A percentile compares a stretch with the other conserved stretches of the same genome.
Conservation (phyloP, 75 land plant genomes). For the Pinus tabuliformis region DNA sequence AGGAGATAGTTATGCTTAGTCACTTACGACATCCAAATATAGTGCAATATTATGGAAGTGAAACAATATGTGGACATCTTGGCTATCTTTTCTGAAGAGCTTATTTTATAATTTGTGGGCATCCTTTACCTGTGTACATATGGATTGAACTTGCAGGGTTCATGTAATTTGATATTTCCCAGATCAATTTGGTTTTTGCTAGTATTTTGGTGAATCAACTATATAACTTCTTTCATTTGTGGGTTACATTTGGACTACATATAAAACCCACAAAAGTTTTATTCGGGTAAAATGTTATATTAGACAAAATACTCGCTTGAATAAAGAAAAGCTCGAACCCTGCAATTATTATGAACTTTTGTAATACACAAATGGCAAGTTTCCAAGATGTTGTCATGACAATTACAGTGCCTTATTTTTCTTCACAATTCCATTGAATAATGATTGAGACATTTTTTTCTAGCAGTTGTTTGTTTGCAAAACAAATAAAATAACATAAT, state of each 20-base stretch:
- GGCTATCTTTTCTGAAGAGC: neutral
- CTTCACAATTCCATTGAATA: neutral
- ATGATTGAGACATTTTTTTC: neutral
- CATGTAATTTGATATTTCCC: neutral
- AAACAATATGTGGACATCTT: conserved; percentile 53
- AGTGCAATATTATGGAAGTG: conserved; percentile 96
- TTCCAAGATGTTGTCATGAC: too few relatives aligned
- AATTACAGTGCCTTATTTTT: neutral
- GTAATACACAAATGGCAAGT: neutral
- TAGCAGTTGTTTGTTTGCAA: neutral
- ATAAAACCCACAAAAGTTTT: neutral
- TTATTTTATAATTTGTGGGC: neutral
- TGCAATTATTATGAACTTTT: neutral
- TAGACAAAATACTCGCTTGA: neutral
- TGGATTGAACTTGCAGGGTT: neutral
- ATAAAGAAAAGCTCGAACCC: neutral
- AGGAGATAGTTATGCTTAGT: conserved; percentile 89
- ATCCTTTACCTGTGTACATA: neutral
- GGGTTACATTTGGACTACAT: neutral
- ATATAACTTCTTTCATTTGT: neutral
- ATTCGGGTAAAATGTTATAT: neutral
- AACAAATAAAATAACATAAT: neutral
- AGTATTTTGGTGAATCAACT: neutral
- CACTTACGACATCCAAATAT: conserved; percentile 88
- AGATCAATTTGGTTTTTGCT: neutral